These are phyloP conservation scores for Erysimum cheiranthoides DNA, from an alignment of 345 rosid species.

Conservation along the genomic window DNA sequence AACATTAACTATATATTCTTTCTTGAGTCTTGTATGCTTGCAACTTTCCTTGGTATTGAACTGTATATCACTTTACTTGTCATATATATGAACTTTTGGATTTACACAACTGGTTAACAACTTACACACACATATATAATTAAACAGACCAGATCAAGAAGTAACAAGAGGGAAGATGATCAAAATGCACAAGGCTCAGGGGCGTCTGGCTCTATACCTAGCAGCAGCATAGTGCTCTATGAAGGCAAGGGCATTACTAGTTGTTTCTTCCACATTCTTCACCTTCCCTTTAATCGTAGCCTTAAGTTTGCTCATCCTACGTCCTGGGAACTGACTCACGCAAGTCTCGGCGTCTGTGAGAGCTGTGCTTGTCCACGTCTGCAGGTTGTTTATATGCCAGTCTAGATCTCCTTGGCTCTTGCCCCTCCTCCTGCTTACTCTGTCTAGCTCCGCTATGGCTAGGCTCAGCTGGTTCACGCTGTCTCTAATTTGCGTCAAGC, in stretches of 20 bases:
- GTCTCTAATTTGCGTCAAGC: constrained; percentile 60
- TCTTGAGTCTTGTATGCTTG: not conserved
- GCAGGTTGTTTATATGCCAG: constrained; percentile 67
- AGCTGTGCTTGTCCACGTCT: constrained; percentile 82
- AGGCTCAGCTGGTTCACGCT: constrained; percentile 62
- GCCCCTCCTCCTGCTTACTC: constrained; percentile 36
- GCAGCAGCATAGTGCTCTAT: constrained; percentile 68
- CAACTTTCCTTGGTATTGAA: not conserved
- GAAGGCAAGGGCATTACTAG: constrained; percentile 82
- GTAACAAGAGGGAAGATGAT: constrained; percentile 20
- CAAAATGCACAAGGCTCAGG: constrained; percentile 32
- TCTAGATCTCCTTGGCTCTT: constrained; percentile 41
- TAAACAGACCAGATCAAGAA: constrained; percentile 22
- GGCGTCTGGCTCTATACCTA: constrained; percentile 48
- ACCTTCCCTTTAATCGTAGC: constrained; percentile 79
- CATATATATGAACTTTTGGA: constrained; percentile 23
- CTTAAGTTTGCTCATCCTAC: constrained; percentile 65
- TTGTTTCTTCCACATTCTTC: constrained; percentile 72
- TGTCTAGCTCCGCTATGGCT: constrained; percentile 65
- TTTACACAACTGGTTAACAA: constrained; percentile 21
- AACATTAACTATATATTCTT: rapidly evolving
- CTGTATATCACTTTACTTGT: not conserved
- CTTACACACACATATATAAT: not conserved
- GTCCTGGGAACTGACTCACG: constrained; percentile 59
- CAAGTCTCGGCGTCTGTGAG: constrained; percentile 72